Conservation (phyloP, 1,284 basidiomycete species). For the Megacollybia platyphylla region DNA sequence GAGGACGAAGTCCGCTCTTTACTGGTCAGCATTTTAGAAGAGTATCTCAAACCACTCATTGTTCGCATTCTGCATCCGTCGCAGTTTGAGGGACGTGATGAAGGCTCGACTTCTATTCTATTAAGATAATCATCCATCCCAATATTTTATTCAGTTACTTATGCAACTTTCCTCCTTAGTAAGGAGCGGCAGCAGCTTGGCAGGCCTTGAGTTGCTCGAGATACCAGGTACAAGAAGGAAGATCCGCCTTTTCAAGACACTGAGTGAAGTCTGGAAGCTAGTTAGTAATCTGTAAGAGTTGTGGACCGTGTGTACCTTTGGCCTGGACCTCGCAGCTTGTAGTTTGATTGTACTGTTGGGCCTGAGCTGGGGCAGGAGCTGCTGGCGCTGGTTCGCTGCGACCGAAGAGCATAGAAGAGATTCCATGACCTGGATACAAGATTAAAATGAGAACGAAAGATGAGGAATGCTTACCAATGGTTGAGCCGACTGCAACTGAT, state of each 20-base stretch:
- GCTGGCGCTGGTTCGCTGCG: slow-evolving; percentile 25
- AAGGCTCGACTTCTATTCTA: background rate
- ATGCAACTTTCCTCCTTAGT: slow-evolving; percentile 18
- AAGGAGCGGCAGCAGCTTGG: slow-evolving; percentile 63
- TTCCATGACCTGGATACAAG: slow-evolving; percentile 34
- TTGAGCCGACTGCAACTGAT: slow-evolving; percentile 75
- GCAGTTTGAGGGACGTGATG: background rate
- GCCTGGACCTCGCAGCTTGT: slow-evolving; percentile 60
- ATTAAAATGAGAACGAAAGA: no score
- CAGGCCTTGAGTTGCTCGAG: slow-evolving; percentile 78
- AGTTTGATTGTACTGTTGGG: slow-evolving; percentile 26
- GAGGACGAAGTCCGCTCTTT: slow-evolving; percentile 4
- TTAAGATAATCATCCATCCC: background rate
- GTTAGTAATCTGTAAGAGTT: slow-evolving; percentile 2
- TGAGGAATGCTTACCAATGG: slow-evolving; percentile 34
- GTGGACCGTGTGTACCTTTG: slow-evolving; percentile 35
- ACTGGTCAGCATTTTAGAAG: slow-evolving; percentile 1
- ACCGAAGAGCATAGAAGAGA: slow-evolving; percentile 79
- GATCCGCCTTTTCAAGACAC: slow-evolving; percentile 68
- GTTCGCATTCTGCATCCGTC: background rate
- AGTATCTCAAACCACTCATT: slow-evolving; percentile 1
- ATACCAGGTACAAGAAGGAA: slow-evolving; percentile 69
- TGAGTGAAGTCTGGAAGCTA: slow-evolving; percentile 49
- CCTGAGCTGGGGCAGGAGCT: slow-evolving; percentile 27
- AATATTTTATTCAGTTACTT: background rate